A percentile compares a stretch with the other conserved stretches of the same genome.
Evolutionary conservation across 2,329 filamentous ascomycete species (phyloP).

Genomic region (Sclerotinia trifoliorum): DNA sequence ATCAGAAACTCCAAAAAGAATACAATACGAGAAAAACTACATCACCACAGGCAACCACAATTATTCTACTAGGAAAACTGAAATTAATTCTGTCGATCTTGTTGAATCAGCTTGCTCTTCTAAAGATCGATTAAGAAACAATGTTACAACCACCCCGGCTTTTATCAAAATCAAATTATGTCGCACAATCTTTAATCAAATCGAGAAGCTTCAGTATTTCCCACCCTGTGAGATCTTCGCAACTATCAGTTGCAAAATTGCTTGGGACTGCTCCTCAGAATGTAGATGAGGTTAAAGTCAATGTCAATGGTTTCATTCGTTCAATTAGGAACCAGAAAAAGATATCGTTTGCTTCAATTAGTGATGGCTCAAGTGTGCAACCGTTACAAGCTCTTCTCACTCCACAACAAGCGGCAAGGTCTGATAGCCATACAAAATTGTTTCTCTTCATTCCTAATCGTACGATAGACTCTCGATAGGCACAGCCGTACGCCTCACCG

Average conservation of each 20-base stretch:
- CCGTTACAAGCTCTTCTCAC: constrained; percentile 60
- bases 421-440: constrained; percentile 21
- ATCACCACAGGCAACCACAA: constrained; percentile 11
- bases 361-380: constrained; percentile 80
- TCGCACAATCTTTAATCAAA: neutral
- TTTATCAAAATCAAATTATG: constrained; percentile 16
- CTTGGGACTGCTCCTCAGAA: constrained; percentile 52
- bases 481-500: constrained; percentile 72
- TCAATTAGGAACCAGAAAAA: constrained; percentile 85
- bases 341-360: constrained; percentile 77
- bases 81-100: constrained; percentile 6
- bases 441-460: constrained; percentile 16
- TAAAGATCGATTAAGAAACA: constrained; percentile 13
- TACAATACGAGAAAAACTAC: neutral
- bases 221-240: neutral
- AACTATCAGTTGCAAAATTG: constrained; percentile 53
- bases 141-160: constrained; percentile 19
- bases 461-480: constrained; percentile 72
- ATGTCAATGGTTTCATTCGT: constrained; percentile 75
- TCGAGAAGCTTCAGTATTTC: constrained; percentile 12
- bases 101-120: neutral
- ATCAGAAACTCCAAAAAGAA: constrained; percentile 9
- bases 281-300: constrained; percentile 54
- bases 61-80: neutral
- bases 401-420: constrained; percentile 34